phyloP scores from a whole-genome alignment of 2,329 filamentous ascomycete genomes.

The Sclerotinia borealis region DNA sequence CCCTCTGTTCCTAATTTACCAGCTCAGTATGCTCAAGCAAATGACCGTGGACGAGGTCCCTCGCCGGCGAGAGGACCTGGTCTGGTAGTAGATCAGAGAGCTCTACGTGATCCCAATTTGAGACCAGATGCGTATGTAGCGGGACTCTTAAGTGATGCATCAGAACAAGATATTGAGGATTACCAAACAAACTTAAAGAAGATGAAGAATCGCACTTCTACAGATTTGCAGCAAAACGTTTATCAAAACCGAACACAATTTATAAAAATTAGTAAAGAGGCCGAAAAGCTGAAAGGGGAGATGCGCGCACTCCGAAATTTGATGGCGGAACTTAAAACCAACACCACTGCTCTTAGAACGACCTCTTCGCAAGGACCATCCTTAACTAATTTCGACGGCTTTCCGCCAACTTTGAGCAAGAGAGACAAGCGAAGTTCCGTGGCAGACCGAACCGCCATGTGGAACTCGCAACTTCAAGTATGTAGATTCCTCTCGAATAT shows the following conservation, averaged over 20 bases:
- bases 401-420: conserved; percentile 54
- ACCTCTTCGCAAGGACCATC: conserved; percentile 48
- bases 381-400: conserved; percentile 43
- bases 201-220: conserved; percentile 31
- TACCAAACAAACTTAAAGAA: conserved; percentile 29
- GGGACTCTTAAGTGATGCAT: conserved; percentile 36
- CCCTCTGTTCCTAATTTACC: conserved; percentile 67
- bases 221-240: conserved; percentile 86
- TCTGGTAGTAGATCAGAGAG: conserved; percentile 68
- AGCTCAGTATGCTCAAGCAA: conserved; percentile 37
- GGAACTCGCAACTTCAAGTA: conserved; percentile 59
- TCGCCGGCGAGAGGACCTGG: conserved; percentile 40
- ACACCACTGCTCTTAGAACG: conserved; percentile 59
- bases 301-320: conserved; percentile 87
- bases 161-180: conserved; percentile 32
- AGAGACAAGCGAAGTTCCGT: conserved; percentile 87
- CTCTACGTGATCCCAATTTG: conserved; percentile 72
- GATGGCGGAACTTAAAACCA: conserved; percentile 86
- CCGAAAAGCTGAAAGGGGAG: conserved; percentile 92
- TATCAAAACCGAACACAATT: conserved; percentile 97
- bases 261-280: conserved; percentile 98
- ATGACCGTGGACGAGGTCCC: conserved; percentile 24
- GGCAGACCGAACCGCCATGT: conserved; percentile 58
- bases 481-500: neutral
- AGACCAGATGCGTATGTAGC: conserved; percentile 67